Evolutionary conservation across 1,284 basidiomycete species (phyloP), one percentile per base, ranked within the genome.

Genomic region (Melampsora americana): DNA sequence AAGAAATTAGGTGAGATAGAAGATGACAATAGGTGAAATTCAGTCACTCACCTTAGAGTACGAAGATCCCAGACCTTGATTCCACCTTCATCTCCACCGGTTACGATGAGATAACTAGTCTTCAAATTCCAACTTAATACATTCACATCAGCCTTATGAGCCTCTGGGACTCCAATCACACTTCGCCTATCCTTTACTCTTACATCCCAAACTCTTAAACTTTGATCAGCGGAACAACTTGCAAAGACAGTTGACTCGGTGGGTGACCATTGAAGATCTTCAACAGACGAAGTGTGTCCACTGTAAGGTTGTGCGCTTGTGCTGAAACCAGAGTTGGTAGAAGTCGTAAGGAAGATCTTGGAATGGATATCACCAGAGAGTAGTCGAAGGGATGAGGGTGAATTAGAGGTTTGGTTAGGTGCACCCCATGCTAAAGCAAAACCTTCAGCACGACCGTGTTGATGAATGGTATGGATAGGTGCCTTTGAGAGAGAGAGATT

Each of bases 181-280:
- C 89, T 92, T 84, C 89, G 90, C 67, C 92, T 87, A 60, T 90
- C 91, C 84, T 91, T 96, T 74, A 89, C 90, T 23, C 96, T 87
- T 32, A 98, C 91, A 82, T 99, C 96, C 96, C 96, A 99, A 42
- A 99, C 88, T 76, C 90, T 89, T 66, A 99, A 87, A 78, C 90
- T 95, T 79, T 87, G 86, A 85, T 99, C 96, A 2, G 95, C 93
- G 20, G 93, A 96, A 83, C 94, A 97, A 60, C 91, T 93, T 1
- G 93, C 95, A 82, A 99, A 99, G 0, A 99, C 92, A 0, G 95
- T 98, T 39, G 90, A 88, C 82, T 99, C 95, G 3, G 88, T 86
- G 0, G 96, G 96, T 78, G 90, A 92, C 95, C 95, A 99, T 84
- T 99, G 96, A 42, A 99, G 83, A 84, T 99, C 96, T 83, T 99